Base-by-base conservation (phyloP, 495 filamentous ascomycete species). In the Aspergillus funiculosus region DNA sequence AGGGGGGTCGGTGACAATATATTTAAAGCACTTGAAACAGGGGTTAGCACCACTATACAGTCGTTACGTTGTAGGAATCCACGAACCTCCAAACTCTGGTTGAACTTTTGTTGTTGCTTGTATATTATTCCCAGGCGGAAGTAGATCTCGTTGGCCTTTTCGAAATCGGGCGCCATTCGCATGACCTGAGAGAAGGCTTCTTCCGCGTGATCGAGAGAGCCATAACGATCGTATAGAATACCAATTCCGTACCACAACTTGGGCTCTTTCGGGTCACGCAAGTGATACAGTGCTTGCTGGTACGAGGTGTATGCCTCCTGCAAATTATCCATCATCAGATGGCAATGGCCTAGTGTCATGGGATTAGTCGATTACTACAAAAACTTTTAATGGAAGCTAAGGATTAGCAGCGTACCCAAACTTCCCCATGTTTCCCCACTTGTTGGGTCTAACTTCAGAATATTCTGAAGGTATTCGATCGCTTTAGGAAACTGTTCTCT, bases 161-260 rank as follows among this genome's bases (percentile, higher is more conserved):
- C 92, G 49, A 97, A 99, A 57, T 91, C 83, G 2, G 92, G 92
- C 41, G 92, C 83, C 91, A 99, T 99, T 49, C 86, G 81, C 92
- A 99, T 97, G 43, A 99, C 92, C 58, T 99, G 88, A 3, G 92
- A 95, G 63, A 97, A 97, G 10, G 92, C 92, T 60, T 97, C 94
- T 60, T 99, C 92, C 51, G 92, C 92, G 69, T 97, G 94, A 51
- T 99, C 92, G 31, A 96, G 79, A 6, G 90, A 96, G 1, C 92
- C 92, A 58, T 97, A 99, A 28, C 92, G 80, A 59, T 99, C 92
- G 54, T 99, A 99, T 3, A 99, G 69, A 41, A 99, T 99, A 28
- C 92, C 92, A 43, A 99, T 99, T 14, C 92, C 92, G 60, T 99
- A 99, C 92, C 92, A 99, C 7, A 99, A 75, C 59, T 95, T 95